A percentile compares a stretch with the other conserved stretches of the same genome.
Evolutionary conservation across 108 stramenopile genomes (phyloP).

Genomic region (Pseudonitzschia multiseries): DNA sequence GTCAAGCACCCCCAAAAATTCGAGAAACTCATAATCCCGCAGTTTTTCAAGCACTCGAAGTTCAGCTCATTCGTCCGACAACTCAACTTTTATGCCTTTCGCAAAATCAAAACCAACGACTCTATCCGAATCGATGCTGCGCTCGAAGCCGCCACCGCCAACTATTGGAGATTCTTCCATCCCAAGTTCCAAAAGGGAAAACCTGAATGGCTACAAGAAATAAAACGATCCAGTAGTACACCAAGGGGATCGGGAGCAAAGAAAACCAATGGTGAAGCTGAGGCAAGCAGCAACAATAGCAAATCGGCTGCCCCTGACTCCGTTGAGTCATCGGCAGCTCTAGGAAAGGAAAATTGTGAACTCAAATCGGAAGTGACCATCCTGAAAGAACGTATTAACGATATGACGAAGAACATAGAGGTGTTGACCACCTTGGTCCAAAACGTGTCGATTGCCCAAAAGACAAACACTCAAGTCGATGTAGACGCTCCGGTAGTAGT

Average conservation of each 20-base stretch:
- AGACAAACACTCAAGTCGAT: conserved; percentile 5
- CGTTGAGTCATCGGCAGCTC: not conserved
- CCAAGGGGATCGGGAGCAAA: conserved; percentile 17
- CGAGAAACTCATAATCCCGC: conserved; percentile 81
- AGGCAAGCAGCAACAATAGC: not conserved
- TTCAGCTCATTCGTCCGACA: conserved; percentile 82
- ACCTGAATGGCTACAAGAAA: conserved; percentile 72
- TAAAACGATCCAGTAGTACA: conserved; percentile 54
- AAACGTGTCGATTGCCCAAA: conserved; percentile 58
- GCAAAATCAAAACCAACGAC: conserved; percentile 76
- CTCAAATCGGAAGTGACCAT: conserved; percentile 67
- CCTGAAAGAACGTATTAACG: conserved; percentile 69
- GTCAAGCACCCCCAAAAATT: conserved; percentile 73
- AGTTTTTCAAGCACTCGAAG: conserved; percentile 96
- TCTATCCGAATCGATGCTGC: conserved; percentile 67
- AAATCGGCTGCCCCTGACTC: not conserved
- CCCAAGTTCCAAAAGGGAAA: conserved; percentile 71
- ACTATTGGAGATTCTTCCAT: conserved; percentile 83
- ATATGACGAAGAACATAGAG: conserved; percentile 85
- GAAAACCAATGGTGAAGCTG: not conserved
- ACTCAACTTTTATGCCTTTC: conserved; percentile 92
- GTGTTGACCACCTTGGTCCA: conserved; percentile 67
- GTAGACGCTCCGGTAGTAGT: not conserved
- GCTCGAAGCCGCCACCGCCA: conserved; percentile 67
- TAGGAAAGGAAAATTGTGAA: conserved; percentile 16